Base-by-base conservation (phyloP, 352 stramenopile genomes). In the Pythium phragmiticola region DNA sequence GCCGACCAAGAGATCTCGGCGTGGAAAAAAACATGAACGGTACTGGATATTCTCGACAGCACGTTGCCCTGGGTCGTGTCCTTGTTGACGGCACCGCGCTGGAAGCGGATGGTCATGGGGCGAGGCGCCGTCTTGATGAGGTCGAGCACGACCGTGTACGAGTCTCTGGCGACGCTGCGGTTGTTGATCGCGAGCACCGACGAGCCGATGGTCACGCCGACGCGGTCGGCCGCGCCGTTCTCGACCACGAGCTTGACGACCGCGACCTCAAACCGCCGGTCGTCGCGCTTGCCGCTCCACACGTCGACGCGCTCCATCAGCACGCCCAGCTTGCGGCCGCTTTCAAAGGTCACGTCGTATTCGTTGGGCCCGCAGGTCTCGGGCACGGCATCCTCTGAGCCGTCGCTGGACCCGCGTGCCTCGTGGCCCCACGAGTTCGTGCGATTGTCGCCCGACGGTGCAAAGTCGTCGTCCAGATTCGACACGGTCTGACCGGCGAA, bases 171-270 rank as follows among this genome's bases (percentile, higher is more conserved):
- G 7, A 90, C 69, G 19, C 65, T 82, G 30, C 74, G 78, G 34
- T 66, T 45, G 57, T 93, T 93, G 70, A 93, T 90, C 13, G 75
- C 80, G 30, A 90, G 60, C n/a, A 93, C 83, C 0, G 78, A 86
- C 61, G 82, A 91, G 21, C 84, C 80, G 12, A 86, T 77, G 8
- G 66, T 73, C 26, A 93, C 84, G 5, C 78, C 81, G 2, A 91
- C 77, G 26, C 78, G 73, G 63, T 93, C 84, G 4, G 82, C 84
- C 14, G 84, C 75, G 5, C 84, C 84, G 54, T 90, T 90, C 41
- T 93, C 84, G 3, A 93, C 82, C 4, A 93, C 82, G 21, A 93
- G 73, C 63, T 93, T 93, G 50, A 93, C 84, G 30, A 93, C 80
- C 0, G 84, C 84, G 37, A 81, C 74, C 57, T 93, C 82, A 19